These are phyloP conservation scores for Eutrema salsugineum DNA, from an alignment of 441 rosid genomes.

Conservation along the genomic window DNA sequence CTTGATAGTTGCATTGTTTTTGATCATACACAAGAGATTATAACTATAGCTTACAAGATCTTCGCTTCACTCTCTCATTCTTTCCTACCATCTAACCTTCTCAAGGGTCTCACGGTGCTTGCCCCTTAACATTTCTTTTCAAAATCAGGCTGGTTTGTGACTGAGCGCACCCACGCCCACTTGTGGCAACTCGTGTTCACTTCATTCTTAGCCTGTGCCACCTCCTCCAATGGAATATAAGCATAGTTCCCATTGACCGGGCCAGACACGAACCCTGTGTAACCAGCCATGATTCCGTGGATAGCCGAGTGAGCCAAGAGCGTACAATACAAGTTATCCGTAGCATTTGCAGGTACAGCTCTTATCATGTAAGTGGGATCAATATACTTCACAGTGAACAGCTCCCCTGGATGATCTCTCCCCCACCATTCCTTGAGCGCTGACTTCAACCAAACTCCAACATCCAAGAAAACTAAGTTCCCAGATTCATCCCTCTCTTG, in stretches of 20 bases:
- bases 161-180: conserved; percentile 93
- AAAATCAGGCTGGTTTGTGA: conserved; percentile 84
- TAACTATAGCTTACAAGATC: conserved; percentile 14
- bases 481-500: conserved; percentile 84
- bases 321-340: conserved; percentile 76
- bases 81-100: conserved; percentile 1
- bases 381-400: conserved; percentile 78
- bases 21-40: conserved; percentile 8
- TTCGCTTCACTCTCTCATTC: conserved; percentile 14
- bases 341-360: conserved; percentile 83
- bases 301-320: conserved; percentile 85
- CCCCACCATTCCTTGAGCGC: conserved; percentile 77
- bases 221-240: conserved; percentile 71
- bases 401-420: conserved; percentile 55
- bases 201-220: conserved; percentile 58
- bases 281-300: conserved; percentile 88
- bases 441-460: conserved; percentile 79
- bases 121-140: conserved; percentile 1
- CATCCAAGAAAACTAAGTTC: conserved; percentile 72
- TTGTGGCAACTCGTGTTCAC: conserved; percentile 65
- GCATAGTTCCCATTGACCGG: conserved; percentile 85
- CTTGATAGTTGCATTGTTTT: conserved; percentile 19
- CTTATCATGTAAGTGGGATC: conserved; percentile 96
- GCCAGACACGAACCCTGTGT: conserved; percentile 80
- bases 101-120: conserved; percentile 1